Conservation (phyloP, 2,329 filamentous ascomycete genomes). For the Amauroascus niger region DNA sequence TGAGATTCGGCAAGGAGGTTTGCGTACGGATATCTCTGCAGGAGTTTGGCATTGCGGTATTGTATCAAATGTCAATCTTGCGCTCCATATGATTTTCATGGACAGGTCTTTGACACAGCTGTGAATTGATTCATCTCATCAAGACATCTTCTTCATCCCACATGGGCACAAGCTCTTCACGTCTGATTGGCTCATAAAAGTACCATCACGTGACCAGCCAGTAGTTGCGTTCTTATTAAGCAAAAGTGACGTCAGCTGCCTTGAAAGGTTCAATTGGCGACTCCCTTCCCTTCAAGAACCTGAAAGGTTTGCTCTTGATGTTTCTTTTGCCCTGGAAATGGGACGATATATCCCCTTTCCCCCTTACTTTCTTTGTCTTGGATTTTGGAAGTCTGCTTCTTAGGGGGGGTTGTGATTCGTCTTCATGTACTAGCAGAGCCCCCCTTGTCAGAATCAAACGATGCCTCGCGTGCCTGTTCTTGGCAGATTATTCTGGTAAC, state of each 20-base stretch:
- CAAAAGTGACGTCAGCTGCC: not conserved
- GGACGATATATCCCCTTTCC: not conserved
- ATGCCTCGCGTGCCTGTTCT: constrained; percentile 54
- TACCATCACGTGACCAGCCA: not conserved
- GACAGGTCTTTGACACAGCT: too few relatives aligned
- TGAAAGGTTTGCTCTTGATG: not conserved
- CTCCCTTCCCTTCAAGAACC: not conserved
- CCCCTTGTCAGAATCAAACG: not conserved
- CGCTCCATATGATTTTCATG: not conserved
- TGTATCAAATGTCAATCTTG: not conserved
- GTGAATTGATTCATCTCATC: too few relatives aligned
- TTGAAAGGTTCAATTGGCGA: not conserved
- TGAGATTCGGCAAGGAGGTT: not conserved
- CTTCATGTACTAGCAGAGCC: not conserved
- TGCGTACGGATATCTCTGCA: constrained; percentile 88
- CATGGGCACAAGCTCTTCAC: too few relatives aligned
- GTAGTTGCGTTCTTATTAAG: not conserved
- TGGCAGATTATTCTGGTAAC: constrained; percentile 48
- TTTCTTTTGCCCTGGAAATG: not conserved
- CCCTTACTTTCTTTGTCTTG: not conserved
- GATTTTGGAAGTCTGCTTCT: not conserved
- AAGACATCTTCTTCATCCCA: too few relatives aligned
- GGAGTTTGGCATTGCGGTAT: constrained; percentile 70
- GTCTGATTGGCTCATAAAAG: not conserved
- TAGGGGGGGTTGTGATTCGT: not conserved